Base-by-base conservation (phyloP, 2,329 filamentous ascomycete species). In the Beauveria varroae region DNA sequence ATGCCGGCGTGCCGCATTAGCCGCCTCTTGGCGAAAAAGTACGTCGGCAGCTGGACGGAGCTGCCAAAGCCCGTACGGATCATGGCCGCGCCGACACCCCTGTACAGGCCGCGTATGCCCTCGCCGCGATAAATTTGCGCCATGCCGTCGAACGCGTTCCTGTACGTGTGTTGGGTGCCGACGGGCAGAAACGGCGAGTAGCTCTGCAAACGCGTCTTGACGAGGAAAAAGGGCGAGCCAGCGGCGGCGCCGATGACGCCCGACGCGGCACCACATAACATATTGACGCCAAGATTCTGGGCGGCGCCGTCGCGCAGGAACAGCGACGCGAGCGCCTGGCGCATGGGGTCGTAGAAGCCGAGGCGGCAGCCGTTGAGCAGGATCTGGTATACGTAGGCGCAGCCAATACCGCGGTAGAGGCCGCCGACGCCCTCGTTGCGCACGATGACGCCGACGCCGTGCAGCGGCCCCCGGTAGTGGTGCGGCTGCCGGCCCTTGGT, bases 341-440 rank as follows among this genome's bases (percentile, higher is more conserved):
- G 91, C 76, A 98, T 85, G 5, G 95, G 95, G 73, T 99, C 95
- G 81, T 99, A 99, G 81, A 99, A 97, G 64, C 95, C 93, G 60
- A 99, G 81, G 60, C 95, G 91, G 76, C 93, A 99, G 70, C 95
- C 95, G 74, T 99, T 99, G 69, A 99, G 86, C 57, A 96, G 85
- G 70, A 98, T 86, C 78, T 99, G 95, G 78, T 99, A 99, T 71
- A 96, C 81, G 75, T 98, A 99, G 67, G 95, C 95, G 71, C 89
- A 93, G 24, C 91, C 90, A 62, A 99, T 82, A 60, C 95, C 95
- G 63, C 93, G 86, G 75, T 98, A 90, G 66, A 98, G 83, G 58
- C 93, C 93, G 63, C 82, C 81, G 22, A 95, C 69, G 10, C 95
- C 95, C 76, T 99, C 95, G 75, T 98, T 96, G 68, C 88, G 86